Evolutionary conservation across 345 rosid genomes (phyloP), one percentile per base, ranked within the genome.

Genomic region (Erucastrum elatum): DNA sequence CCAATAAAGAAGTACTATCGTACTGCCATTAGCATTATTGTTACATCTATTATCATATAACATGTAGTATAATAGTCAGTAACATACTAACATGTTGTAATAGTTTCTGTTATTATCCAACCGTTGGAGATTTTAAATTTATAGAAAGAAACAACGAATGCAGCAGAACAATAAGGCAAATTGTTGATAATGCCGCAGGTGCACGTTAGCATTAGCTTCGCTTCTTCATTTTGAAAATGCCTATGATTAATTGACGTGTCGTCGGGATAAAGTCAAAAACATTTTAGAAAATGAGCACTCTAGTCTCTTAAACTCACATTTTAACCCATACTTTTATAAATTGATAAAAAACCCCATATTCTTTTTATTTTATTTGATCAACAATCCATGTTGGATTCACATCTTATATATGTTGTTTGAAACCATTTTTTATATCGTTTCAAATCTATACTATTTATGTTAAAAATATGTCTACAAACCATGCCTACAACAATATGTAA

Each of bases 201-300:
- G 80, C 75, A 84, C 55, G 49, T 79, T 82, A 82, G 82, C 77
- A n/a, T 62, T 33, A 17, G 15, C 29, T 74, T 39, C 31, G 4
- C 77, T 3, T 64, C 70, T 62, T 81, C 58, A 41, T 64, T 67
- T 72, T 70, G 85, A 77, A 84, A 67, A 33, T 68, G 65, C 70
- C 8, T 16, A 6, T 79, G 64, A 55, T 71, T 11, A 72, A 60
- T 21, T 72, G 69, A 72, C 78, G 78, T 74, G 65, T 73, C 78
- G 75, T 79, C 35, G 63, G 70, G 82, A 74, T 46, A 68, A 79
- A 73, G 82, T 79, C 74, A 68, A 66, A 72, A 72, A 12, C 61
- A 12, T 1, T 72, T 66, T 59, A 66, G 69, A 73, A n/a, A 12
- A 25, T 15, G 12, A 12, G 64, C 12, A 2, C 56, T 61, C 6